These are phyloP conservation scores for Oehlia diaphana DNA, from an alignment of 192 early-diverging fungal genomes.

Conservation along the genomic window DNA sequence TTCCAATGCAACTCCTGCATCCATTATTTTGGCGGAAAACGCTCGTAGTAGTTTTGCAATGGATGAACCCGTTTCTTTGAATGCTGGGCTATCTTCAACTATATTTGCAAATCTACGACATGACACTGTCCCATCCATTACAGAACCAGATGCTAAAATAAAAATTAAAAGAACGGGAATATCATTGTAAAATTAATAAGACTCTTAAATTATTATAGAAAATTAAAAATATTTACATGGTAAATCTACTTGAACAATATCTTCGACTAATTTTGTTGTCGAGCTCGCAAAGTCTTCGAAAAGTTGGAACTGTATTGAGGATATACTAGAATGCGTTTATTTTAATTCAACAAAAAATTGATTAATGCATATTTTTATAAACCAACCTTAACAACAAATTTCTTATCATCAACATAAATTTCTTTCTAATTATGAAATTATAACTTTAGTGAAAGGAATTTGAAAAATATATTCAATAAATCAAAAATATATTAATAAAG, in stretches of 20 bases:
- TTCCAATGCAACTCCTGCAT: constrained; percentile 2
- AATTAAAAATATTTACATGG: neutral
- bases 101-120: constrained; percentile 14
- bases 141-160: neutral
- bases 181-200: too few species aligned
- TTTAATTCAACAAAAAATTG: neutral
- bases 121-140: constrained; percentile 7
- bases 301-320: neutral
- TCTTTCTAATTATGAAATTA: neutral
- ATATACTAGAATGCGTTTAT: neutral
- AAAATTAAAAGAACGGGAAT: neutral
- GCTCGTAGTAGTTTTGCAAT: neutral
- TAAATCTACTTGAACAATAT: neutral
- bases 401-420: constrained; percentile 2
- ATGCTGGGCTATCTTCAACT: constrained; percentile 9
- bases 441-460: neutral
- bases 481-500: neutral
- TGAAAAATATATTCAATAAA: neutral
- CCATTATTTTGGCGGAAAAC: constrained; percentile 3
- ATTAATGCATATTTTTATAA: neutral
- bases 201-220: neutral
- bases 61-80: neutral
- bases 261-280: neutral
- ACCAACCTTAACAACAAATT: neutral
- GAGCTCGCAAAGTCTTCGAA: neutral